A percentile compares a stretch with the other conserved stretches of the same genome.
phyloP scores from a whole-genome alignment of 2,329 filamentous ascomycete species.

The Phialophora tarda region DNA sequence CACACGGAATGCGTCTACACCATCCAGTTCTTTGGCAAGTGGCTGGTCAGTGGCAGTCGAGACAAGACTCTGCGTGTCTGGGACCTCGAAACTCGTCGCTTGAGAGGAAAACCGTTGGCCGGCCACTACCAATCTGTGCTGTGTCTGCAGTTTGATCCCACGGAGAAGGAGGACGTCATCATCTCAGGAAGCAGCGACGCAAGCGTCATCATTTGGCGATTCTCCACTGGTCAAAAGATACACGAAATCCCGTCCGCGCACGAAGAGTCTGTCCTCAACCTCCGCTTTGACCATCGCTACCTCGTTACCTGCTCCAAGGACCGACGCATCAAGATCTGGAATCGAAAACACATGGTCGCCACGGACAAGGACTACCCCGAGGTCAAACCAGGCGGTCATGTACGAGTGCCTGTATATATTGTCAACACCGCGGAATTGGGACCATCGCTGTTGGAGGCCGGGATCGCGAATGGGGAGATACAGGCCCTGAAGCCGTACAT shows the following conservation, averaged over 20 bases:
- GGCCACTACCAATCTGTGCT: constrained; percentile 87
- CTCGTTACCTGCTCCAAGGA: constrained; percentile 98
- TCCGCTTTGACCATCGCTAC: constrained; percentile 88
- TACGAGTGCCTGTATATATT: constrained; percentile 59
- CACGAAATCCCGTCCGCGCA: constrained; percentile 79
- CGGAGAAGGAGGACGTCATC: constrained; percentile 86
- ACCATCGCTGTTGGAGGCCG: constrained; percentile 50
- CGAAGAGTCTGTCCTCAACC: constrained; percentile 87
- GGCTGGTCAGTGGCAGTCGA: constrained; percentile 89
- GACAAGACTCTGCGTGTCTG: constrained; percentile 88
- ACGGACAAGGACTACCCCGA: constrained; percentile 53
- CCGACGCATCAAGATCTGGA: constrained; percentile 96
- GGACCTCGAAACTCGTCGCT: constrained; percentile 80
- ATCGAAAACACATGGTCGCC: constrained; percentile 68
- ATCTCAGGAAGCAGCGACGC: constrained; percentile 94
- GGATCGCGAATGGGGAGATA: constrained; percentile 50
- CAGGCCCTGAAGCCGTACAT: constrained; percentile 68
- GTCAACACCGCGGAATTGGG: constrained; percentile 55
- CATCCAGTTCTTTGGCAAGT: constrained; percentile 83
- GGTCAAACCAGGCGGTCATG: constrained; percentile 39
- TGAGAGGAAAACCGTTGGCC: constrained; percentile 73
- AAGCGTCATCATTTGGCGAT: constrained; percentile 87
- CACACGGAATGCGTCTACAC: constrained; percentile 95
- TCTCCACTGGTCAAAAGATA: constrained; percentile 84
- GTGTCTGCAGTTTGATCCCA: constrained; percentile 92